A percentile compares a stretch with the other conserved stretches of the same genome.
Conservation (phyloP, 2,329 filamentous ascomycete genomes). For the Salinomyces thailandicus region DNA sequence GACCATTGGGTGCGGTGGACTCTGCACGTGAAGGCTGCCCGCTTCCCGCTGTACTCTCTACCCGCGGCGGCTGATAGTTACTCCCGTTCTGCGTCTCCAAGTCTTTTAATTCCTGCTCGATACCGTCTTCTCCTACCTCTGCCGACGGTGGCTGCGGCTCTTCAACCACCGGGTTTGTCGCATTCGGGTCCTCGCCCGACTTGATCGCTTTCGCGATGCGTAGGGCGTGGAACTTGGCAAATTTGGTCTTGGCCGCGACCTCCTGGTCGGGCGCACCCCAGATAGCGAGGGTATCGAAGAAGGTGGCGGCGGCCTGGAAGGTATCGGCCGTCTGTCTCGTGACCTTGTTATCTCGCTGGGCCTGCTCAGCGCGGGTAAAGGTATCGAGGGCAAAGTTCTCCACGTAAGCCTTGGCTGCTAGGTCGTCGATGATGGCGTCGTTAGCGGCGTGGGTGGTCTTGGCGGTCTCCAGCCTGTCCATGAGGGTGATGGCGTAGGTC, state of each 20-base stretch:
- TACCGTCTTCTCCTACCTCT: constrained; percentile 16
- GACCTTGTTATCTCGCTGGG: constrained; percentile 58
- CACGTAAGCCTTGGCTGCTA: constrained; percentile 79
- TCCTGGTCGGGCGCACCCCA: constrained; percentile 71
- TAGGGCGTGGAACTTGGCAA: constrained; percentile 88
- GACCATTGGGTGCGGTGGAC: constrained; percentile 14
- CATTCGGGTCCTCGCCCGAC: constrained; percentile 83
- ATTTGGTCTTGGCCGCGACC: constrained; percentile 78
- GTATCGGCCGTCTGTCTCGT: constrained; percentile 81
- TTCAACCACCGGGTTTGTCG: constrained; percentile 68
- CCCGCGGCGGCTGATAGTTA: constrained; percentile 38
- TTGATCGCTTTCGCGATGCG: constrained; percentile 86
- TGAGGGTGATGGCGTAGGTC: constrained; percentile 68
- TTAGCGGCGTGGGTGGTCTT: constrained; percentile 65
- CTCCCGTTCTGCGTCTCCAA: constrained; percentile 16
- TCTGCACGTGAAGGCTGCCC: constrained; percentile 32
- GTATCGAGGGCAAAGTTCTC: constrained; percentile 89
- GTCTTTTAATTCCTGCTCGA: constrained; percentile 15
- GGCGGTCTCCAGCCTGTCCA: constrained; percentile 82
- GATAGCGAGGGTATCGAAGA: constrained; percentile 77
- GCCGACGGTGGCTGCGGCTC: constrained; percentile 9
- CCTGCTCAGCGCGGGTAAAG: constrained; percentile 71
- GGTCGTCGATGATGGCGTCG: constrained; percentile 75
- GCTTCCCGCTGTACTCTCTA: constrained; percentile 52
- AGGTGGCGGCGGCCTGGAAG: constrained; percentile 83